A percentile compares a stretch with the other conserved stretches of the same genome.
These are phyloP conservation scores for Phaeoacremonium minimum DNA, from an alignment of 2,329 filamentous ascomycete species.

Conservation along the genomic window DNA sequence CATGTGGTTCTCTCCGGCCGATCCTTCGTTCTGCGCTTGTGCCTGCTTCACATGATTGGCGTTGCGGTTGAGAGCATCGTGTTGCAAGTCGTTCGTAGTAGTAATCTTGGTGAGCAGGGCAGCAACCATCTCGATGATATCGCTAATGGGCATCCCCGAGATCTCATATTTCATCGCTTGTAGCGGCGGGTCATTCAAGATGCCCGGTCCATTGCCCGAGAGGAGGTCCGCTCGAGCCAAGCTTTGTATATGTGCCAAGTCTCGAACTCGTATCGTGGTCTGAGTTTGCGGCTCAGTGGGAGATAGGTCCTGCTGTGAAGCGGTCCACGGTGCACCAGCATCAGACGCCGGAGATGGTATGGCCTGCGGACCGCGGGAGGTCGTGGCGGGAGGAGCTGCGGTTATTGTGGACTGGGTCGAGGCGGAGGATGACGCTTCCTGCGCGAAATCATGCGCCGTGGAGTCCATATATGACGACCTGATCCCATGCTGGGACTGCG, in stretches of 20 bases:
- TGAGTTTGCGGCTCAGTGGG: conserved; percentile 35
- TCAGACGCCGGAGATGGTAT: conserved; percentile 32
- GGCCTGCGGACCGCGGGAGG: conserved; percentile 11
- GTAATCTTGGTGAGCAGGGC: conserved; percentile 96
- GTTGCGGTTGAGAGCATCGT: conserved; percentile 81
- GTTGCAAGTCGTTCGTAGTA: conserved; percentile 89
- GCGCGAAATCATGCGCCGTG: conserved; percentile 11
- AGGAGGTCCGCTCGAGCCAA: conserved; percentile 76
- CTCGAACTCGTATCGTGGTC: conserved; percentile 72
- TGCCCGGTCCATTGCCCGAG: conserved; percentile 44
- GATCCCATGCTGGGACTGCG: conserved; percentile 20
- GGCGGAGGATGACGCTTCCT: conserved; percentile 15
- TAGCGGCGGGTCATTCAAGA: conserved; percentile 44
- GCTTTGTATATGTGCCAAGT: conserved; percentile 85
- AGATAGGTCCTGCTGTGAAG: conserved; percentile 15
- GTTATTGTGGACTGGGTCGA: conserved; percentile 14
- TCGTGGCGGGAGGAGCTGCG: conserved; percentile 26
- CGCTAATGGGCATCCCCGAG: conserved; percentile 92
- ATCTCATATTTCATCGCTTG: conserved; percentile 79
- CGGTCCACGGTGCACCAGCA: conserved; percentile 15
- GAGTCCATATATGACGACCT: conserved; percentile 14
- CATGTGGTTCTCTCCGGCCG: conserved; percentile 36
- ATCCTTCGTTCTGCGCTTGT: conserved; percentile 18
- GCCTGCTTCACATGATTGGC: conserved; percentile 55
- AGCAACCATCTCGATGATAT: conserved; percentile 99